A percentile compares a stretch with the other conserved stretches of the same genome.
phyloP scores from a whole-genome alignment of 768 basidiomycete species.

The Suillus decipiens region DNA sequence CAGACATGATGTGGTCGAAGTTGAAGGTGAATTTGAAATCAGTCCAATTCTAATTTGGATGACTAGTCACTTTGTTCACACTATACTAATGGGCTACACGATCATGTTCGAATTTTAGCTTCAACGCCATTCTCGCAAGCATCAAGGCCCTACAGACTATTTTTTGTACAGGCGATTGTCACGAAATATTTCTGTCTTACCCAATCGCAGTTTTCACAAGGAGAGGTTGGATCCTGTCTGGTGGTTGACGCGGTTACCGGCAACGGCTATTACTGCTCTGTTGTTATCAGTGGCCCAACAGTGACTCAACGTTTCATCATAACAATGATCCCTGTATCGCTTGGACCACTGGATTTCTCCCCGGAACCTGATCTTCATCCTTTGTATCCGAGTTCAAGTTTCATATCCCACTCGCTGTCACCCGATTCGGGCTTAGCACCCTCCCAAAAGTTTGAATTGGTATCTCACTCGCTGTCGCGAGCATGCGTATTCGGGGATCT shows the following conservation, averaged over 20 bases:
- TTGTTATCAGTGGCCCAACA: background rate
- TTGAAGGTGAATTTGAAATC: background rate
- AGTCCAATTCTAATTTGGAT: slow-evolving; percentile 1
- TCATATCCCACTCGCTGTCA: slow-evolving; percentile 64
- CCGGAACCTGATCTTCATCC: slow-evolving; percentile 84
- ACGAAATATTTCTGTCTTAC: background rate
- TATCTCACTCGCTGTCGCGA: slow-evolving; percentile 72
- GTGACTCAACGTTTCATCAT: background rate
- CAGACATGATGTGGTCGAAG: slow-evolving; percentile 41
- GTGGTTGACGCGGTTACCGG: background rate
- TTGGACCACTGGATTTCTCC: slow-evolving; percentile 52
- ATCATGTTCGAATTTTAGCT: slow-evolving; percentile 4
- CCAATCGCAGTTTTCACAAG: background rate
- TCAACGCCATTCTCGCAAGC: background rate
- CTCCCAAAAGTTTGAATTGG: slow-evolving; percentile 66
- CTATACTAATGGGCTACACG: background rate
- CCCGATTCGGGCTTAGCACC: slow-evolving; percentile 68
- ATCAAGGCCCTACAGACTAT: background rate
- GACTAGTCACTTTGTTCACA: background rate
- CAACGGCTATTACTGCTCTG: background rate
- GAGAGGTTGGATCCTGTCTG: slow-evolving; percentile 2
- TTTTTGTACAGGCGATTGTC: background rate
- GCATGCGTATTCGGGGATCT: slow-evolving; percentile 81
- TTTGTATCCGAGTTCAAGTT: slow-evolving; percentile 66
- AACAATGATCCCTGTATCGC: slow-evolving; percentile 34